Conservation (phyloP, 192 early-diverging fungal species). For the Coemansia umbellata region DNA sequence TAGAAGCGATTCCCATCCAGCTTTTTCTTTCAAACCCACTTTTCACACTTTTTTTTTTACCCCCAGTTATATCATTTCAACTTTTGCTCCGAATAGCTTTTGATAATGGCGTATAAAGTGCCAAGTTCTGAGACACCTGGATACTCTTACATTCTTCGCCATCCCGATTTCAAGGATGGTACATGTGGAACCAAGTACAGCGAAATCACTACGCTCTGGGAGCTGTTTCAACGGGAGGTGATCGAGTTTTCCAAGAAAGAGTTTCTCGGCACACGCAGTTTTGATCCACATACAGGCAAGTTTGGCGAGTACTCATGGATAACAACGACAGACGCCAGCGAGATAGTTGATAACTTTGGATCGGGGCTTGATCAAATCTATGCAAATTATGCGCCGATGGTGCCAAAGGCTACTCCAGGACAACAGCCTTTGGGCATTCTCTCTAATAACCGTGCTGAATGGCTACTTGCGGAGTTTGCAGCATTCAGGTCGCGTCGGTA, state of each 20-base stretch:
- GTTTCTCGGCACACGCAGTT: slow-evolving; percentile 20
- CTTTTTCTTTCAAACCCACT: too few relatives aligned
- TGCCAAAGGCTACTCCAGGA: neutral
- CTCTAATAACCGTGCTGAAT: slow-evolving; percentile 68
- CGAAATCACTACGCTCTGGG: slow-evolving; percentile 28
- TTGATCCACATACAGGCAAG: neutral
- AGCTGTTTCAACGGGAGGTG: slow-evolving; percentile 23
- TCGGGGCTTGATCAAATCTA: slow-evolving; percentile 65
- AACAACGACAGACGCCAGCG: slow-evolving; percentile 63
- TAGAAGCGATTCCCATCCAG: too few relatives aligned
- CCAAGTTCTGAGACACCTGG: slow-evolving; percentile 32
- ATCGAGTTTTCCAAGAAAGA: slow-evolving; percentile 18
- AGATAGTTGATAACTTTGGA: slow-evolving; percentile 54
- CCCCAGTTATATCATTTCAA: neutral
- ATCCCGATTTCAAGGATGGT: slow-evolving; percentile 34
- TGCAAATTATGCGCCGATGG: slow-evolving; percentile 9
- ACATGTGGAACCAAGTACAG: slow-evolving; percentile 11
- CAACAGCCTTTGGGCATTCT: slow-evolving; percentile 61
- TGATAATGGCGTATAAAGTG: slow-evolving; percentile 32
- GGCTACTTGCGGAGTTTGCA: slow-evolving; percentile 62
- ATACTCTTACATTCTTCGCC: slow-evolving; percentile 20
- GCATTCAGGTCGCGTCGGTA: slow-evolving; percentile 56
- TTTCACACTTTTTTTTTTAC: too few relatives aligned
- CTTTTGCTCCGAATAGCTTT: too few relatives aligned
- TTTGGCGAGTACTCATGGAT: slow-evolving; percentile 25